phyloP scores from a whole-genome alignment of 2,329 filamentous ascomycete genomes.

The Bipolaris bicolor region DNA sequence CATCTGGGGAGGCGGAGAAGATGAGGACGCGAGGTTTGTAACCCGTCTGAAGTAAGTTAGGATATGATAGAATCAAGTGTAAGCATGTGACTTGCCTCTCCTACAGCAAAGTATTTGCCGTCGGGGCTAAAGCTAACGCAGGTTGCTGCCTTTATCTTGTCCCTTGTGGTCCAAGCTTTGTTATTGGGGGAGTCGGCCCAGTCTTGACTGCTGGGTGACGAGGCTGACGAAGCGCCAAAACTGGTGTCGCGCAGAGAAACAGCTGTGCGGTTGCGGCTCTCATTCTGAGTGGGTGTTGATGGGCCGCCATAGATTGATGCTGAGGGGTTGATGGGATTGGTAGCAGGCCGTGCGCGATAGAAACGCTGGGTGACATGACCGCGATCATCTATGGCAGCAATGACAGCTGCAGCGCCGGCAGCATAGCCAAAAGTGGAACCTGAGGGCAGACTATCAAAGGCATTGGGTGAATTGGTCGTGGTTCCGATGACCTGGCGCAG shows the following conservation, averaged over 20 bases:
- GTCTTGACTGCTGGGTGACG: conserved; percentile 56
- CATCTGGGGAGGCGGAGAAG: conserved; percentile 78
- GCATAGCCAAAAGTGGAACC: conserved; percentile 81
- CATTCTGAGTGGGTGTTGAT: conserved; percentile 61
- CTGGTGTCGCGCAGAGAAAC: conserved; percentile 57
- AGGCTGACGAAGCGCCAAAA: conserved; percentile 51
- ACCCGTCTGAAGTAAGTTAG: conserved; percentile 67
- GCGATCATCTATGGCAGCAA: conserved; percentile 77
- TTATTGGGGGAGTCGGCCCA: conserved; percentile 64
- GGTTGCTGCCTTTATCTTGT: conserved; percentile 92
- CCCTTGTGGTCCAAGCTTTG: conserved; percentile 84
- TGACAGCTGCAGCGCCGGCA: conserved; percentile 90
- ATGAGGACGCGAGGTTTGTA: conserved; percentile 91
- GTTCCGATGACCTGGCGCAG: conserved; percentile 88
- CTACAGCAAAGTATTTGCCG: conserved; percentile 85
- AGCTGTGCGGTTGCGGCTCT: conserved; percentile 65
- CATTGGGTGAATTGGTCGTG: conserved; percentile 81
- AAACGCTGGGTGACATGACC: conserved; percentile 76
- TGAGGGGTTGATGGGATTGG: conserved; percentile 69
- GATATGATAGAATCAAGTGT: neutral
- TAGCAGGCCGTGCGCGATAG: conserved; percentile 80
- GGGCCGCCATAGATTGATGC: conserved; percentile 58
- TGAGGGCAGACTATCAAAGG: conserved; percentile 79
- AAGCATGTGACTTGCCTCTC: conserved; percentile 65
- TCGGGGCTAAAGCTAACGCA: conserved; percentile 88